Conservation (phyloP, 805 yeast species). For the Candida khao-thaluensis region DNA sequence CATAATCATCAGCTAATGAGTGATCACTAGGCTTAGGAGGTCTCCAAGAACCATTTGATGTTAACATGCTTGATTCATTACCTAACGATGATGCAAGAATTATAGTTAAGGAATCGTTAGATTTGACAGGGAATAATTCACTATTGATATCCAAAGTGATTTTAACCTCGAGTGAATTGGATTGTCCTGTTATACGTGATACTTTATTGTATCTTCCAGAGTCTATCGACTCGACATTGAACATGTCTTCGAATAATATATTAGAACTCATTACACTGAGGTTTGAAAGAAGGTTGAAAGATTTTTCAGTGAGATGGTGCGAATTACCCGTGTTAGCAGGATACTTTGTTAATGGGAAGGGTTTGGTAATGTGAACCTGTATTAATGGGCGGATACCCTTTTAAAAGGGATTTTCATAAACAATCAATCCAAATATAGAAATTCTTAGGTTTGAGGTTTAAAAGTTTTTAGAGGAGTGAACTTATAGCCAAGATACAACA, state of each 20-base stretch:
- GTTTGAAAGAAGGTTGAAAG: no score
- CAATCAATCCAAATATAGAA: no score
- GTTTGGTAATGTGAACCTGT: no score
- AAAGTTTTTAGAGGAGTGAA: no score
- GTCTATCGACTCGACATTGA: conserved; percentile 80
- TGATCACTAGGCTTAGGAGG: conserved; percentile 82
- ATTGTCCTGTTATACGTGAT: conserved; percentile 81
- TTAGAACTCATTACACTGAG: conserved; percentile 30
- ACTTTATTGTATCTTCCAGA: conserved; percentile 90
- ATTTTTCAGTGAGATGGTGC: conserved; percentile 9
- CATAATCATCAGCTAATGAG: conserved; percentile 93
- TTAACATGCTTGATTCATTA: conserved; percentile 44
- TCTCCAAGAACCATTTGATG: conserved; percentile 68
- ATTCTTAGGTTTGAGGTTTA: no score
- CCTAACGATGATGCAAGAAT: conserved; percentile 79
- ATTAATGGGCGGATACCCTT: no score
- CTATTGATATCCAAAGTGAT: conserved; percentile 87
- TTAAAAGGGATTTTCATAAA: neutral
- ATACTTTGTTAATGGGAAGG: no score
- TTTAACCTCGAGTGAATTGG: conserved; percentile 76
- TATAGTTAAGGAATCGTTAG: conserved; percentile 76
- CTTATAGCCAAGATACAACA: no score
- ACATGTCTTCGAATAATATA: conserved; percentile 90
- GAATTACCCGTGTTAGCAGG: conserved; percentile 3
- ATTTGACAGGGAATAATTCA: conserved; percentile 83